Conservation (phyloP, 371 early-diverging fungal genomes). For the Lichtheimia ramosa region DNA sequence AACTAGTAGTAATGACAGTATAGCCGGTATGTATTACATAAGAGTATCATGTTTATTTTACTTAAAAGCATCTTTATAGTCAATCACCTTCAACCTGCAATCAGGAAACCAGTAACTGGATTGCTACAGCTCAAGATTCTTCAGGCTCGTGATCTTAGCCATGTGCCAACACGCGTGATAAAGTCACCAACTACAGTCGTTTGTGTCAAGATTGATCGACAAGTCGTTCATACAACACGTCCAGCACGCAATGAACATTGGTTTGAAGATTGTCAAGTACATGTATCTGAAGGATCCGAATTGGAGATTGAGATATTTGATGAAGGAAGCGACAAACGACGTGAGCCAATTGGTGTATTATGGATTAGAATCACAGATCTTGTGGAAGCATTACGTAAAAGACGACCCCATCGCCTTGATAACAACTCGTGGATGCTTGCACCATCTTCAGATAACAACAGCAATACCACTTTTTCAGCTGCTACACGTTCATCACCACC, state of each 20-base stretch:
- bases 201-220: slow-evolving; percentile 82
- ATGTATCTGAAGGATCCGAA: slow-evolving; percentile 88
- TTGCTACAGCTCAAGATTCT: slow-evolving; percentile 66
- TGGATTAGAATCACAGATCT: slow-evolving; percentile 84
- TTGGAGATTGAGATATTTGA: slow-evolving; percentile 86
- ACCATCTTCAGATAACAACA: background rate
- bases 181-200: slow-evolving; percentile 67
- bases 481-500: background rate
- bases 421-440: background rate
- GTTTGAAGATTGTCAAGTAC: slow-evolving; percentile 80
- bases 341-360: slow-evolving; percentile 70
- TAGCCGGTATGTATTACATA: no score
- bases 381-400: slow-evolving; percentile 72
- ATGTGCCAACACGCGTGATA: slow-evolving; percentile 66
- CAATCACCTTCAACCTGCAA: slow-evolving; percentile 56
- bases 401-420: slow-evolving; percentile 38
- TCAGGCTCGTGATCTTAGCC: slow-evolving; percentile 65
- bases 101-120: slow-evolving; percentile 75
- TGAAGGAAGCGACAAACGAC: slow-evolving; percentile 57
- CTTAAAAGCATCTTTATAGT: slow-evolving; percentile 24
- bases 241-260: slow-evolving; percentile 62
- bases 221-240: slow-evolving; percentile 65
- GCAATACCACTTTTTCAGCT: background rate
- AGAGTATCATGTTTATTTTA: background rate
- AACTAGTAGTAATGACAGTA: slow-evolving; percentile 34